A percentile compares a stretch with the other conserved stretches of the same genome.
phyloP scores from a whole-genome alignment of 257 asterid species.

The Jasminum sambac region DNA sequence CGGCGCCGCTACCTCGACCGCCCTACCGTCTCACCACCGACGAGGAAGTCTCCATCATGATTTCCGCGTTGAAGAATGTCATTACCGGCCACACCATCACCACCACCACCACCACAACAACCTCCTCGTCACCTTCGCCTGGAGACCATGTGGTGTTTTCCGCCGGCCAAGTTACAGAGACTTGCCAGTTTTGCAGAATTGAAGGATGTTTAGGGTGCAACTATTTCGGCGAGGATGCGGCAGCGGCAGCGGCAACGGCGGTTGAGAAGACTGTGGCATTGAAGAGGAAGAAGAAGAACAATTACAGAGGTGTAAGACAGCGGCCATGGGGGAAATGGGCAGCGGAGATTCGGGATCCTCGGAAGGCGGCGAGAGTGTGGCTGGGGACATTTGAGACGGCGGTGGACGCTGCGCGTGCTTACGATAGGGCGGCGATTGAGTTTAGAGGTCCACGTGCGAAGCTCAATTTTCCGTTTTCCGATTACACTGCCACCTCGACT shows the following conservation, averaged over 20 bases:
- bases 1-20: conserved; percentile 17
- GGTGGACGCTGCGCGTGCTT: conserved; percentile 85
- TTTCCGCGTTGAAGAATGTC: conserved; percentile 56
- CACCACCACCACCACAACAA: background rate
- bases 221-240: conserved; percentile 35
- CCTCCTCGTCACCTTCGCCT: conserved; percentile 6
- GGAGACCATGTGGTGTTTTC: conserved; percentile 27
- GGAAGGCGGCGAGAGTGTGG: conserved; percentile 87
- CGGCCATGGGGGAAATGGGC: conserved; percentile 99
- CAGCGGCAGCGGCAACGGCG: background rate
- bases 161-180: conserved; percentile 40
- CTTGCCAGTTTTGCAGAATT: conserved; percentile 58
- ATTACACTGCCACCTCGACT: conserved; percentile 38
- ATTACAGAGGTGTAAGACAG: conserved; percentile 86
- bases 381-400: conserved; percentile 83
- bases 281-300: conserved; percentile 54
- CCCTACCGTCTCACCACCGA: conserved; percentile 37
- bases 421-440: conserved; percentile 78
- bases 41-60: conserved; percentile 69
- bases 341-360: conserved; percentile 82
- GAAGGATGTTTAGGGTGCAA: conserved; percentile 76
- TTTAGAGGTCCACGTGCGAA: conserved; percentile 91
- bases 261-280: conserved; percentile 27
- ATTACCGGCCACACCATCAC: conserved; percentile 36
- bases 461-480: conserved; percentile 71